Conservation (phyloP, 1,284 basidiomycete genomes). For the Porogramme epimiltina region DNA sequence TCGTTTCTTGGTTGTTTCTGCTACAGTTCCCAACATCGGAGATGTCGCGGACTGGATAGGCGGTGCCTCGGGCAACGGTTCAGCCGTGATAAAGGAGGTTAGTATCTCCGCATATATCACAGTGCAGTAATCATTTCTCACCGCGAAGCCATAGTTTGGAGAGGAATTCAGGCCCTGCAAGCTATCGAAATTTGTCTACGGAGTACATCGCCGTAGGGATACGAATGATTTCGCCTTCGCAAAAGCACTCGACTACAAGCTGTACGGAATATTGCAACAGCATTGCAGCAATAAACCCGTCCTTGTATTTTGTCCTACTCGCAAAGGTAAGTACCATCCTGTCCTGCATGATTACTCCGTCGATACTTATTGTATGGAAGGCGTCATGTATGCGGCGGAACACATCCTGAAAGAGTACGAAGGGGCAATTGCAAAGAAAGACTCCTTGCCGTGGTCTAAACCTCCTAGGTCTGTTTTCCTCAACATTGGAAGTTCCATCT, state of each 20-base stretch:
- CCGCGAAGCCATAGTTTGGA: conserved; percentile 71
- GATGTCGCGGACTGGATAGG: conserved; percentile 93
- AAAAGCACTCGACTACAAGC: conserved; percentile 70
- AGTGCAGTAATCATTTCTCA: background rate
- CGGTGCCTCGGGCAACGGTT: conserved; percentile 39
- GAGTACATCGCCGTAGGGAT: conserved; percentile 56
- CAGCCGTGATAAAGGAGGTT: conserved; percentile 78
- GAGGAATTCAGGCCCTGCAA: conserved; percentile 89
- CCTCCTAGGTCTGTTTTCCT: conserved; percentile 45
- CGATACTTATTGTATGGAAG: conserved; percentile 36
- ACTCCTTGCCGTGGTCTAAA: conserved; percentile 65
- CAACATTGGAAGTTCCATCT: no score
- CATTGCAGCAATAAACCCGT: conserved; percentile 80
- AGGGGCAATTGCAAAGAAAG: conserved; percentile 50
- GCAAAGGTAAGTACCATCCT: conserved; percentile 61
- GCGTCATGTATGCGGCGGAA: conserved; percentile 72
- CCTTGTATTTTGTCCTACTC: conserved; percentile 83
- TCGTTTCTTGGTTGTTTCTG: conserved; percentile 88
- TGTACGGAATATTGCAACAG: conserved; percentile 71
- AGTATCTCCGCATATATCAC: conserved; percentile 8
- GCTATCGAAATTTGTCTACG: conserved; percentile 71
- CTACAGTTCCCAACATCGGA: conserved; percentile 91
- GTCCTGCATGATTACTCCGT: background rate
- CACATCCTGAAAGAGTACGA: conserved; percentile 74
- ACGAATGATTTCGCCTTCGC: conserved; percentile 85